Base-by-base conservation (phyloP, 2,329 filamentous ascomycete species). In the Pseudogymnoascus sp. region DNA sequence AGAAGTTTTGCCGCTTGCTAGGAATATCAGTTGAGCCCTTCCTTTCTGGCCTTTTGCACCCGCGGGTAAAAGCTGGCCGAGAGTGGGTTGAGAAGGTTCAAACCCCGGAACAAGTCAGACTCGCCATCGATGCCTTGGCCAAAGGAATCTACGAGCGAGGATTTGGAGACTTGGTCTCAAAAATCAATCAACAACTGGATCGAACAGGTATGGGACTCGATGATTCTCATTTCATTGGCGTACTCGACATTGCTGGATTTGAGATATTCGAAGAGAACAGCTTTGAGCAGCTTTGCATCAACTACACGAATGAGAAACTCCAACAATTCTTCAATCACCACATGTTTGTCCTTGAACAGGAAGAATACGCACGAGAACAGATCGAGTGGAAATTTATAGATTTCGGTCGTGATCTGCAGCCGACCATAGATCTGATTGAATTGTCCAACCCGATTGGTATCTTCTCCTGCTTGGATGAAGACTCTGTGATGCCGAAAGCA, bases 351-450 rank as follows among this genome's bases (percentile, higher is more conserved):
- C 81, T 99, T 6, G 95, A 99, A 74, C 95, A 99, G 72, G 95
- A 99, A 75, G 95, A 99, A 75, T 99, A 99, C 75, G 93, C 95
- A 7, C 83, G 93, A 59, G 95, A 99, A 74, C 91, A 97, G 75
- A 99, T 99, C 69, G 95, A 99, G 77, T 99, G 95, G 95, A 92
- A 97, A 72, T 99, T 99, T 74, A 99, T 99, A 72, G 95, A 99
- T 75, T 99, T 99, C 73, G 95, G 95, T 16, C 92, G 93, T 66
- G 95, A 99, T 72, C 81, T 99, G 25, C 96, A 99, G 74, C 95
- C 95, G 0, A 99, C 95, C 0, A 99, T 99, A 69, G 95, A 99
- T 71, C 82, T 99, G 49, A 99, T 99, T 67, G 95, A 99, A 76
- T 76, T 99, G 36, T 85, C 95, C 0, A 99, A 99, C 69, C 95